Conservation (phyloP, 306 rosid genomes). For the cucumber (Cucumis sativus) region Cucumber_9930_V3 NC_026661.2:2551501-2552000, state of each 20-base stretch:
- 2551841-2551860: no score
- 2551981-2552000: neutral
- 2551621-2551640: slow-evolving; percentile 7
- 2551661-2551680: slow-evolving; percentile 20
- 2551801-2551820: slow-evolving; percentile 14
- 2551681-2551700: neutral
- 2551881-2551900: no score
- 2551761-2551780: slow-evolving; percentile 17
- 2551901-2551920: neutral
- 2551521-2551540: slow-evolving; percentile 5
- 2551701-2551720: slow-evolving; percentile 2
- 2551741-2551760: slow-evolving; percentile 9
- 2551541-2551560: neutral
- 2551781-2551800: slow-evolving; percentile 22
- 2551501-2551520: slow-evolving; percentile 16
- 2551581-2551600: slow-evolving; percentile 13
- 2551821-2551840: slow-evolving; percentile 6
- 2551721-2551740: slow-evolving; percentile 13
- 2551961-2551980: neutral
- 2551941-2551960: slow-evolving; percentile 15
- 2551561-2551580: slow-evolving; percentile 9
- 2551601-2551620: neutral
- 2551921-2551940: slow-evolving; percentile 7
- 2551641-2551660: slow-evolving; percentile 8
- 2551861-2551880: no score